Conservation (phyloP, 805 yeast genomes). For the Schizosaccharomyces cryophilus region DNA sequence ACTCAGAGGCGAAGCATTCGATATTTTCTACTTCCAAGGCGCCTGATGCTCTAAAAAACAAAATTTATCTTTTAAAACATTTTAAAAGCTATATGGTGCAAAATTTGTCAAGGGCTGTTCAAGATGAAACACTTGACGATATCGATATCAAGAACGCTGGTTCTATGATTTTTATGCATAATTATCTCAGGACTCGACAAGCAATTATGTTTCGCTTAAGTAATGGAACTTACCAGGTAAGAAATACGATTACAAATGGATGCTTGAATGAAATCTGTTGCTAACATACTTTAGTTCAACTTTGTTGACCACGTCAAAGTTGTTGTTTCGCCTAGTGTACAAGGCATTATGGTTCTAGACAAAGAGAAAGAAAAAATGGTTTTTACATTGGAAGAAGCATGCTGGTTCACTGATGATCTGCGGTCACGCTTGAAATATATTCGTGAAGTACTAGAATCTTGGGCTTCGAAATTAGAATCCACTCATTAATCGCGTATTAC, state of each 20-base stretch:
- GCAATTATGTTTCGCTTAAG: constrained; percentile 83
- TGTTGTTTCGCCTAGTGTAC: background rate
- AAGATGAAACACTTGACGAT: constrained; percentile 17
- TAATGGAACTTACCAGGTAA: constrained; percentile 57
- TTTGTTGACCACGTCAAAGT: background rate
- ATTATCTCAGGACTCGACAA: constrained; percentile 55
- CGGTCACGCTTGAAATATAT: background rate
- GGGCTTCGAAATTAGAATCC: background rate
- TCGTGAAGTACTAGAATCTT: background rate
- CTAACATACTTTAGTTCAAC: background rate
- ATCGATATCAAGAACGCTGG: constrained; percentile 14
- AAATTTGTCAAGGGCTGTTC: constrained; percentile 28
- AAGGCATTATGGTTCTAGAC: background rate
- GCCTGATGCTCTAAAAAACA: constrained; percentile 19
- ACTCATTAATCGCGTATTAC: background rate
- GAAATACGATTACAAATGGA: background rate
- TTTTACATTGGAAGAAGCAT: background rate
- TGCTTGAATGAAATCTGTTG: background rate
- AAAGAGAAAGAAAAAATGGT: background rate
- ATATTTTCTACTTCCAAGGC: background rate
- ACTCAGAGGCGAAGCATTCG: background rate
- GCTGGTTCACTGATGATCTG: background rate
- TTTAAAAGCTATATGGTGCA: constrained; percentile 83
- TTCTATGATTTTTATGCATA: constrained; percentile 26
- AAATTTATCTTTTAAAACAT: constrained; percentile 64